Evolutionary conservation across 2,329 filamentous ascomycete genomes (phyloP).

Genomic region (Diaporthe vaccinii): DNA sequence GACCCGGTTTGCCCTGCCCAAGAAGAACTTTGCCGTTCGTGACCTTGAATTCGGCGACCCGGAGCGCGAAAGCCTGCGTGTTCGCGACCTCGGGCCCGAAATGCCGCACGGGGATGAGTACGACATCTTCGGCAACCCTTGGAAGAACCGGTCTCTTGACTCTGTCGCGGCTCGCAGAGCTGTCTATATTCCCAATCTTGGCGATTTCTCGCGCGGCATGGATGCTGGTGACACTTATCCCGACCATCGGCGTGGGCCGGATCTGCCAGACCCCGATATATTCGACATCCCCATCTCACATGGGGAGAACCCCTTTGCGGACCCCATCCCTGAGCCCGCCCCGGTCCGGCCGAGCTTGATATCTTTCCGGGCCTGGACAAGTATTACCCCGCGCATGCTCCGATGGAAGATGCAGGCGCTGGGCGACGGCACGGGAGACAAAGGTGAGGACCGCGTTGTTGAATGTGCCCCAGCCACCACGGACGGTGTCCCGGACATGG

Average conservation of each 20-base stretch:
- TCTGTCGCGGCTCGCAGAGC: background rate
- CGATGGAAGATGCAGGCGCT: background rate
- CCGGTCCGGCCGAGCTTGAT: background rate
- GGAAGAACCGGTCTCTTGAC: background rate
- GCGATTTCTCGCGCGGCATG: rapidly evolving
- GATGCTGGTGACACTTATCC: no score
- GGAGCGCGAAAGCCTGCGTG: background rate
- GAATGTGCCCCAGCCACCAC: background rate
- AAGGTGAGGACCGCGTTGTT: no score
- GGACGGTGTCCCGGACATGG: background rate
- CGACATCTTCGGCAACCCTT: background rate
- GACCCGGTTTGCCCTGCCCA: background rate
- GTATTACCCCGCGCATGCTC: background rate
- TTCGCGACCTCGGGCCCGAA: background rate
- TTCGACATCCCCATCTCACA: background rate
- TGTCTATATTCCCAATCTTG: rapidly evolving
- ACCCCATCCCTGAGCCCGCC: background rate
- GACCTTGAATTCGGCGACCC: background rate
- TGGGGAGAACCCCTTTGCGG: background rate
- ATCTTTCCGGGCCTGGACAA: background rate
- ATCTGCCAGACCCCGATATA: background rate
- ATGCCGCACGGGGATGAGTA: background rate
- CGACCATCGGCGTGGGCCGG: background rate
- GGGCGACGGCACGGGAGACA: no score
- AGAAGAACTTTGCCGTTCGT: background rate